These are phyloP conservation scores for Fusarium nematophilum DNA, from an alignment of 2,329 filamentous ascomycete genomes.

Conservation along the genomic window DNA sequence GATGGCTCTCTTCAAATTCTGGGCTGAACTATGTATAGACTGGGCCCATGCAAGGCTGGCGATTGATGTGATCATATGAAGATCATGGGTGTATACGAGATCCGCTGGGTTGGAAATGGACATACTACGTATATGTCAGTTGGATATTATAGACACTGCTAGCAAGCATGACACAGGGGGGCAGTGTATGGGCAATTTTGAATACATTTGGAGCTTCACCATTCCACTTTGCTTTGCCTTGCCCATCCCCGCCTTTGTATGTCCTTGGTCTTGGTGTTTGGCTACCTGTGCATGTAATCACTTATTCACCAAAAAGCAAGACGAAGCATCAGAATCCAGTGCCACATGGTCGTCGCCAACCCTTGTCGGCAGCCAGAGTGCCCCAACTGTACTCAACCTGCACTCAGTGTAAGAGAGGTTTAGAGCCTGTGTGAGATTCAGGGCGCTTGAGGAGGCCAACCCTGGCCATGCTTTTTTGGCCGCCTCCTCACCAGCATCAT, in stretches of 20 bases:
- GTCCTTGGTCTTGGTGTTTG: background rate
- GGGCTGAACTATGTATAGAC: constrained; percentile 31
- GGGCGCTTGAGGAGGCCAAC: constrained; percentile 37
- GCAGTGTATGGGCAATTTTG: constrained; percentile 22
- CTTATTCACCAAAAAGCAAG: constrained; percentile 14
- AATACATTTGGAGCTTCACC: constrained; percentile 1
- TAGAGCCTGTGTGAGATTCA: constrained; percentile 40
- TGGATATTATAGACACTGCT: constrained; percentile 32
- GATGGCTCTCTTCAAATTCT: constrained; percentile 2
- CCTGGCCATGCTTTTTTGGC: constrained; percentile 17
- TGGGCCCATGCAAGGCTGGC: constrained; percentile 25
- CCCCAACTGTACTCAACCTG: constrained; percentile 7
- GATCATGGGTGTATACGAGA: constrained; percentile 36
- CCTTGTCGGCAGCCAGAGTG: constrained; percentile 23
- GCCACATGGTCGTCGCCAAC: constrained; percentile 17
- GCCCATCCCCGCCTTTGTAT: background rate
- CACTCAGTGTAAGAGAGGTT: constrained; percentile 22
- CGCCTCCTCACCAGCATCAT: constrained; percentile 16
- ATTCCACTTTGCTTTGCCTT: background rate
- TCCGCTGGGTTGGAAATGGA: constrained; percentile 28
- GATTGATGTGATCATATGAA: constrained; percentile 26
- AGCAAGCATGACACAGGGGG: constrained; percentile 18
- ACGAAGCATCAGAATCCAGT: constrained; percentile 12
- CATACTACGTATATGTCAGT: constrained; percentile 30
- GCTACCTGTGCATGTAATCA: background rate